Evolutionary conservation across 305 asterid species (phyloP), one percentile per base, ranked within the genome.

Genomic region (Fraxinus ornus): DNA sequence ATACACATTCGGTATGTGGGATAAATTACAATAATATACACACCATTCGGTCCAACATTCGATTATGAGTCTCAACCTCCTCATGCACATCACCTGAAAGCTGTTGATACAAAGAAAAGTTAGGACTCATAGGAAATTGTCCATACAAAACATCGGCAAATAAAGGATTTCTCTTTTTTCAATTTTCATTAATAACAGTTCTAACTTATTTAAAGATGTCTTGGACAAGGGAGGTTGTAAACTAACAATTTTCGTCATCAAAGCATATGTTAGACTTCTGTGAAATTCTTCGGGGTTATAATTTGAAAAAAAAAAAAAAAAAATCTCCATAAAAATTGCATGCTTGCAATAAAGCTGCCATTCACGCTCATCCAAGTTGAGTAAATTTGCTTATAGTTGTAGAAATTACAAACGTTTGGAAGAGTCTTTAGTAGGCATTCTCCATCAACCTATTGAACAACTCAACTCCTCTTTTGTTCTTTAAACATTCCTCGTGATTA

Each of bases 31-130:
- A 80, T 81, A 68, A 78, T 79, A 66, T 64, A 88, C 94, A 72
- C 84, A 95, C 98, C 99, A 95, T 93, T 88, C 97, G 85, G 89
- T 94, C 98, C 85, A 95, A 91, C 93, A 93, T 87, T 55, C 78
- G 92, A 78, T 94, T 95, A 83, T 95, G 99, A 81, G 87, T 73
- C 79, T 95, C 98, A 81, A 94, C 98, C 88, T 95, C 99, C 89
- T 94, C 99, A 1, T 95, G 91, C 84, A 95, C 88, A 83, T 95
- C 99, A 79, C 98, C 99, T 44, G 98, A 88, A 86, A 95, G 68
- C 99, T 94, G 91, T 85, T 57, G 74, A 80, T 7, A 78, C 24
- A 77, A 37, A 32, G 33, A 3, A 32, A 3, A 32, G 4, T 32
- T 32, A 32, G 33, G 33, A 32, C 33, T 3, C 33, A 3, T 32